phyloP scores from a whole-genome alignment of 495 filamentous ascomycete genomes.

The Parathielavia hyrcaniae region DNA sequence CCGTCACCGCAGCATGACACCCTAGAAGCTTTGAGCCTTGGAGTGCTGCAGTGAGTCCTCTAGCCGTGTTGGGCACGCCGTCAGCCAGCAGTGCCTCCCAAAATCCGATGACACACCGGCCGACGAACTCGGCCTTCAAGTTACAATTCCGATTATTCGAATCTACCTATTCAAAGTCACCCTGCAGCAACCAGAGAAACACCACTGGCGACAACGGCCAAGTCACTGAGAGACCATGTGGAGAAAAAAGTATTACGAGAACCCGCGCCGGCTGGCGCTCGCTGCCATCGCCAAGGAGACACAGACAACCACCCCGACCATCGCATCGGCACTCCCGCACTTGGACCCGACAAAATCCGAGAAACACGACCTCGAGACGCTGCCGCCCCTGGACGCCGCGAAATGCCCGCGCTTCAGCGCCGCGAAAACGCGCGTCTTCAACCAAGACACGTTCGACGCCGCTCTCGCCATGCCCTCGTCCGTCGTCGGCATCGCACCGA shows the following conservation, averaged over 20 bases:
- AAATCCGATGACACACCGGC: constrained; percentile 7
- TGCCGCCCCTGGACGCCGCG: constrained; percentile 18
- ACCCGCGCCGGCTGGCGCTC: constrained; percentile 15
- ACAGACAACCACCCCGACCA: constrained; percentile 15
- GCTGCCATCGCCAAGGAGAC: constrained; percentile 27
- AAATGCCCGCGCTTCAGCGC: constrained; percentile 24
- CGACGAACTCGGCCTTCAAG: not conserved
- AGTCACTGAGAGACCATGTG: constrained; percentile 5
- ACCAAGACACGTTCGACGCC: constrained; percentile 48
- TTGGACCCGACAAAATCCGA: constrained; percentile 17
- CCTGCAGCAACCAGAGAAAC: not conserved
- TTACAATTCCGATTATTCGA: not conserved
- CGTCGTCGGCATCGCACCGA: constrained; percentile 5
- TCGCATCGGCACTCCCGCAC: constrained; percentile 20
- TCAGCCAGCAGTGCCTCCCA: not conserved
- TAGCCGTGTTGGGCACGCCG: constrained; percentile 6
- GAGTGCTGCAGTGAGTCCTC: no score
- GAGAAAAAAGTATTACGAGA: constrained; percentile 13
- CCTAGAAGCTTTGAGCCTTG: no score
- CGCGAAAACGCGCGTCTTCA: constrained; percentile 38
- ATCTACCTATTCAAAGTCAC: no score
- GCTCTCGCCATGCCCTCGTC: constrained; percentile 38
- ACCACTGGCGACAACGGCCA: not conserved
- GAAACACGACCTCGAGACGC: constrained; percentile 2
- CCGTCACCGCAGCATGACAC: no score